These are phyloP conservation scores for Tricholoma saponaceum DNA, from an alignment of 768 basidiomycete genomes.

Conservation along the genomic window DNA sequence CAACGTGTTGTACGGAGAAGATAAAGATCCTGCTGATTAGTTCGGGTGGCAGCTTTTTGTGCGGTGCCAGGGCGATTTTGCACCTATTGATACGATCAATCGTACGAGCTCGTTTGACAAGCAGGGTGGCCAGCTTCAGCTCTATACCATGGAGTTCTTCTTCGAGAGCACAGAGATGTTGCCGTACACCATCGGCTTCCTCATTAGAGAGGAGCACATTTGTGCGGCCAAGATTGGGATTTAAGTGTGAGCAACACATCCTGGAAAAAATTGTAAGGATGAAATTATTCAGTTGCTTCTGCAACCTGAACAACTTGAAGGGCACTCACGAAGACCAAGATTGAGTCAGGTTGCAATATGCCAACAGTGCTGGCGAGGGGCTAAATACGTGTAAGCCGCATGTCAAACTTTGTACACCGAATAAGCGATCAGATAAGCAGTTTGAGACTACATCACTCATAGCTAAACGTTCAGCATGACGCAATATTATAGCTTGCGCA, in stretches of 20 bases:
- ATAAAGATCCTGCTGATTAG: not conserved
- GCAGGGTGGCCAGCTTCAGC: not conserved
- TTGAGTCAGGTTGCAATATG: too few relatives aligned
- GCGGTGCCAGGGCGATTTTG: not conserved
- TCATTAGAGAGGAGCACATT: not conserved
- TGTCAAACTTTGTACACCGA: too few relatives aligned
- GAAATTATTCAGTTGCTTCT: not conserved
- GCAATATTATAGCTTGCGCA: not conserved
- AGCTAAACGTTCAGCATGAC: not conserved
- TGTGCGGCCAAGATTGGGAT: not conserved
- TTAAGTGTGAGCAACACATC: not conserved
- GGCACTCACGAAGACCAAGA: not conserved
- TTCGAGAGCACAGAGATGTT: not conserved
- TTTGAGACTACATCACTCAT: too few relatives aligned
- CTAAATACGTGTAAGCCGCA: too few relatives aligned
- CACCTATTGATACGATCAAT: not conserved
- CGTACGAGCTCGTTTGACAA: not conserved
- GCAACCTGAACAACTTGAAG: not conserved
- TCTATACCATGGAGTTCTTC: not conserved
- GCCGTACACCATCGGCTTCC: not conserved
- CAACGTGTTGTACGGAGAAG: not conserved
- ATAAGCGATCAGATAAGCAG: not conserved
- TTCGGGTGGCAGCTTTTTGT: not conserved
- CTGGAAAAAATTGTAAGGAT: not conserved
- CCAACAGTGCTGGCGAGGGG: too few relatives aligned